These are phyloP conservation scores for Urochloa ruziziensis DNA, from an alignment of 176 grass and related monocot species.

Conservation along the genomic window DNA sequence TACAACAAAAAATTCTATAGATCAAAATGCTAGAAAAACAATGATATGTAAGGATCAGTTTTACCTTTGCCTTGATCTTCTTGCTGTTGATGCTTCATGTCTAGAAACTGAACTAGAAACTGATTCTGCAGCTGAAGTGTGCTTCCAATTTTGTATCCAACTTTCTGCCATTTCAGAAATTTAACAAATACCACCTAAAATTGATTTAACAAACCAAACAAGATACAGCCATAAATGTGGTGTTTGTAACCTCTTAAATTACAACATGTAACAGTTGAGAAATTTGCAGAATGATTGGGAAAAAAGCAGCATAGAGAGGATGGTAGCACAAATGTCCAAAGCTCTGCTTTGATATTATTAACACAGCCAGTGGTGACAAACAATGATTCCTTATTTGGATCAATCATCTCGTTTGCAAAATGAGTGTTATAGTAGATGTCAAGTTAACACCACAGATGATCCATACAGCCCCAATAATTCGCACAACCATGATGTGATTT, in stretches of 20 bases:
- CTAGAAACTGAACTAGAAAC: conserved; percentile 17
- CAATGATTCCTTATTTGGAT: neutral
- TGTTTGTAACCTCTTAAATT: neutral
- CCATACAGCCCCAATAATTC: neutral
- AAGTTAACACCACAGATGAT: neutral
- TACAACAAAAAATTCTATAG: neutral
- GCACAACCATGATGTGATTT: neutral
- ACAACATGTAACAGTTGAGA: neutral
- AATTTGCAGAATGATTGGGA: neutral
- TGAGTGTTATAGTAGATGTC: neutral
- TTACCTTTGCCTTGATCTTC: conserved; percentile 29
- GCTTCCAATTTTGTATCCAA: neutral
- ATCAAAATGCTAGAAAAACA: conserved; percentile 16
- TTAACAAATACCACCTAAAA: neutral
- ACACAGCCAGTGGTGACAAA: neutral
- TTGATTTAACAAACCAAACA: neutral
- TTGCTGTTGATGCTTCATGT: neutral
- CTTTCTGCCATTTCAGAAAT: conserved; percentile 5
- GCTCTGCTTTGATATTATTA: neutral
- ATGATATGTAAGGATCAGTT: neutral
- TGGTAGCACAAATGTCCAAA: neutral
- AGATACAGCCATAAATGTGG: neutral
- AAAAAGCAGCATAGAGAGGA: neutral
- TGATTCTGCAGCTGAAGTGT: conserved; percentile 1
- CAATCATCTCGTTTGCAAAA: neutral